Conservation (phyloP, 2,329 filamentous ascomycete genomes). For the Metarhizium humberi region DNA sequence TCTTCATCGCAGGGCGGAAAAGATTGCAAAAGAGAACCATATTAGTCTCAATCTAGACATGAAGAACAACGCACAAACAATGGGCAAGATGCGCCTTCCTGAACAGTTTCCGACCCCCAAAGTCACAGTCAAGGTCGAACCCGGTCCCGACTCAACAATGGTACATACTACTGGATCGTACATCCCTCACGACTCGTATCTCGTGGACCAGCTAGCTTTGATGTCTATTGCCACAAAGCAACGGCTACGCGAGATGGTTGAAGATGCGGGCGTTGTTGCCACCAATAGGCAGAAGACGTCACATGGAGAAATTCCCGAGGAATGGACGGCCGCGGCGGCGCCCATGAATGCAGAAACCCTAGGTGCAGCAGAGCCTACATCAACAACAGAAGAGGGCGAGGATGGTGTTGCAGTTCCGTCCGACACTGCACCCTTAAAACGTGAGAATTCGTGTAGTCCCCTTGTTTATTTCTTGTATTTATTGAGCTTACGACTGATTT, state of each 20-base stretch:
- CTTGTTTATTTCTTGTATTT: not conserved
- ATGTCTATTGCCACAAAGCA: slow-evolving; percentile 78
- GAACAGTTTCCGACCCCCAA: slow-evolving; percentile 40
- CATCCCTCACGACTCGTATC: slow-evolving; percentile 63
- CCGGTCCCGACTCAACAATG: slow-evolving; percentile 52
- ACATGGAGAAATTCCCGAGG: slow-evolving; percentile 67
- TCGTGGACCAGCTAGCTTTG: slow-evolving; percentile 76
- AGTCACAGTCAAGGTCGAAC: slow-evolving; percentile 44
- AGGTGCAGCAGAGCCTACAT: slow-evolving; percentile 8
- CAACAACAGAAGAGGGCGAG: slow-evolving; percentile 29
- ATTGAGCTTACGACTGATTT: not conserved
- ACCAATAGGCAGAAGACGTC: slow-evolving; percentile 66
- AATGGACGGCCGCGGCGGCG: slow-evolving; percentile 64
- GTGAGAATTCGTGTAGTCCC: slow-evolving; percentile 31
- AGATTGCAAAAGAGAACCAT: slow-evolving; percentile 49
- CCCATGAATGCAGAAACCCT: slow-evolving; percentile 34
- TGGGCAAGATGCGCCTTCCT: slow-evolving; percentile 40
- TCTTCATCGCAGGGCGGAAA: slow-evolving; percentile 47
- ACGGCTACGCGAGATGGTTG: slow-evolving; percentile 63
- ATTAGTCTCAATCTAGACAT: slow-evolving; percentile 45
- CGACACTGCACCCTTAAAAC: slow-evolving; percentile 47
- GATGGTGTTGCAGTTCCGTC: slow-evolving; percentile 34
- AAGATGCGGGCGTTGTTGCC: slow-evolving; percentile 65
- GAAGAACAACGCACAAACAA: slow-evolving; percentile 34
- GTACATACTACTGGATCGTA: slow-evolving; percentile 58